Evolutionary conservation across 2,329 filamentous ascomycete species (phyloP).

Genomic region (Fusarium marasasianum): DNA sequence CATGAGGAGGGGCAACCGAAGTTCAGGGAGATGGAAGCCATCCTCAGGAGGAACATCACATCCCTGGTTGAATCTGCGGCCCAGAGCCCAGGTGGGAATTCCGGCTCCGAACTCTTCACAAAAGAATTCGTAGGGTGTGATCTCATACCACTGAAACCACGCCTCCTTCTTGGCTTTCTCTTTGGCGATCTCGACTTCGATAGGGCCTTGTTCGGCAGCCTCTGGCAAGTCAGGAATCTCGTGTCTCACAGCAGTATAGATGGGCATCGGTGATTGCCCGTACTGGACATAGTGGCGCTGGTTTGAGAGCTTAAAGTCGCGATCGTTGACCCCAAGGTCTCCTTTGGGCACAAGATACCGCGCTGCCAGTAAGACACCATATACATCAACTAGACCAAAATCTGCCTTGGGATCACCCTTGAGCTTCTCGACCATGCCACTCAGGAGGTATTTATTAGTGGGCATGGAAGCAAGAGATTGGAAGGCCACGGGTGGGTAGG

Average conservation of each 20-base stretch:
- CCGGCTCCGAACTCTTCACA: constrained; percentile 92
- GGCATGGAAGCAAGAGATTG: constrained; percentile 85
- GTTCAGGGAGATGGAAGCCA: constrained; percentile 80
- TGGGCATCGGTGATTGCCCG: constrained; percentile 86
- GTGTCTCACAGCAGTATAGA: constrained; percentile 94
- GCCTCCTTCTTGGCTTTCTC: constrained; percentile 70
- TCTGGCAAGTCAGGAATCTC: constrained; percentile 79
- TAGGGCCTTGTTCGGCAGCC: constrained; percentile 38
- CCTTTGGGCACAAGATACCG: constrained; percentile 85
- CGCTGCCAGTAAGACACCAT: constrained; percentile 85
- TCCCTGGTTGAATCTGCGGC: constrained; percentile 81
- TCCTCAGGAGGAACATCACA: constrained; percentile 61
- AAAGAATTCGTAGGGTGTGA: constrained; percentile 94
- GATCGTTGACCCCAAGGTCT: constrained; percentile 75
- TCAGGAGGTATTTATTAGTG: constrained; percentile 90
- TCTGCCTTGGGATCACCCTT: constrained; percentile 76
- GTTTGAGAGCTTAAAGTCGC: constrained; percentile 90
- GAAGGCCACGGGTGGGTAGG: constrained; percentile 87
- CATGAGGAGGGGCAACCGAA: constrained; percentile 84
- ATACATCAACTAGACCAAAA: constrained; percentile 92
- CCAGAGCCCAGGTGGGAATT: constrained; percentile 94
- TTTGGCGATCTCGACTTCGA: constrained; percentile 42
- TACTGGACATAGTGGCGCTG: constrained; percentile 80
- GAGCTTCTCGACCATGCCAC: constrained; percentile 89
- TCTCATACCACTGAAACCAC: constrained; percentile 99